Evolutionary conservation across 1,139 yeast species (phyloP).

Genomic region (Candida tetrigidarum): DNA sequence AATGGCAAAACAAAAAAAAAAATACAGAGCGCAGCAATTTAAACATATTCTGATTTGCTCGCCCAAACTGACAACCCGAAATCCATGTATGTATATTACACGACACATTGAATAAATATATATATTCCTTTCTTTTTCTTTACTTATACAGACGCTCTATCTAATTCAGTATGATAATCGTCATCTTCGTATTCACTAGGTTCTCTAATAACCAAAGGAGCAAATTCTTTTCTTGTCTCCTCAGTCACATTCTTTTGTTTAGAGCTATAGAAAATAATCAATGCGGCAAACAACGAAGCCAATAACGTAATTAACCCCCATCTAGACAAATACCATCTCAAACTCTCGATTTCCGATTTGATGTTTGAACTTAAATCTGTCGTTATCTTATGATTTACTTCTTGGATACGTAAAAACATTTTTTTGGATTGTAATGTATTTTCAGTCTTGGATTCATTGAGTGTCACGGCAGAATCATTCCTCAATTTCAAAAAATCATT

Average conservation of each 20-base stretch:
- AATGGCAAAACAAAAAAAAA: not conserved
- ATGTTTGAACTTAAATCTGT: constrained; percentile 83
- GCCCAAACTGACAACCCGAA: no score
- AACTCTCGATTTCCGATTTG: constrained; percentile 83
- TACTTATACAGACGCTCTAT: constrained; percentile 20
- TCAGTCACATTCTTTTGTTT: constrained; percentile 30
- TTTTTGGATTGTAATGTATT: constrained; percentile 77
- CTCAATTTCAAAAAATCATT: constrained; percentile 67
- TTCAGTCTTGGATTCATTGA: constrained; percentile 86
- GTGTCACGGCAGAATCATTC: constrained; percentile 81
- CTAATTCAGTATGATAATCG: constrained; percentile 51
- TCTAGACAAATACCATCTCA: constrained; percentile 93
- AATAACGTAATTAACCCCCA: constrained; percentile 75
- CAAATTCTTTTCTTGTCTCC: constrained; percentile 38
- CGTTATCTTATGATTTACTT: constrained; percentile 82
- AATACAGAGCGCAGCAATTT: not conserved
- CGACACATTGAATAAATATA: no score
- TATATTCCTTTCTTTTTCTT: no score
- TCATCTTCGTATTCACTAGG: constrained; percentile 55
- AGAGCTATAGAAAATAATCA: constrained; percentile 46
- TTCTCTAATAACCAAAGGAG: constrained; percentile 50
- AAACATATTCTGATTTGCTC: not conserved
- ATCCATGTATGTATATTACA: no score
- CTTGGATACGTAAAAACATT: constrained; percentile 75
- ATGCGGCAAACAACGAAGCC: constrained; percentile 44